Percentiles rank a stretch among this genome's conserved stretches.
These are phyloP conservation scores for Sclerotinia sclerotiorum DNA, from an alignment of 2,329 filamentous ascomycete species.

Conservation along the genomic window DNA sequence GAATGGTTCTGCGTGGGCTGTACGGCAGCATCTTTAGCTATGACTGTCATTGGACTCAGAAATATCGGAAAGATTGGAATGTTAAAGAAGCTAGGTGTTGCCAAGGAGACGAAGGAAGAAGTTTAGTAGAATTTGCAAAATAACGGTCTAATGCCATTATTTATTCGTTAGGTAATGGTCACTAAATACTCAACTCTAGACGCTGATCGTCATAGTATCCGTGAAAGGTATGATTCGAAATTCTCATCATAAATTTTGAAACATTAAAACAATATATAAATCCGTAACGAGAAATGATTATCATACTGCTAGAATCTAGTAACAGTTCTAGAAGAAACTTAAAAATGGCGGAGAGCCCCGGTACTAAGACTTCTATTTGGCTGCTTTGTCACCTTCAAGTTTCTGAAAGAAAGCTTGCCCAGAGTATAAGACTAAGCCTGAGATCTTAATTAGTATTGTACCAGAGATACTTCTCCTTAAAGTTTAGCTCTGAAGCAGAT, in stretches of 20 bases:
- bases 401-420: no score
- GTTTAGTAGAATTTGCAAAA: not conserved
- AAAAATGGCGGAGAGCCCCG: no score
- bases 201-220: no score
- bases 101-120: not conserved
- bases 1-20: slow-evolving; percentile 35
- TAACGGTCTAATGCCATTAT: no score
- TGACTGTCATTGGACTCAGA: slow-evolving; percentile 25
- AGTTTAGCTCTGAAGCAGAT: not conserved
- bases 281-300: not conserved
- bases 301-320: no score
- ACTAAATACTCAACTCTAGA: no score
- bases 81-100: slow-evolving; percentile 33
- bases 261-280: not conserved
- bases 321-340: no score
- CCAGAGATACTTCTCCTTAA: not conserved
- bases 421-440: not conserved
- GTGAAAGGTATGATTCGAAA: not conserved
- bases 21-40: slow-evolving; percentile 26
- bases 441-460: not conserved
- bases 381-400: not conserved
- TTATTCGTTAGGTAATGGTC: no score
- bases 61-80: slow-evolving; percentile 38
- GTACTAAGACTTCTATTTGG: no score
- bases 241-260: not conserved